phyloP scores from a whole-genome alignment of 116 monocot species.

The Zostera marina region DNA sequence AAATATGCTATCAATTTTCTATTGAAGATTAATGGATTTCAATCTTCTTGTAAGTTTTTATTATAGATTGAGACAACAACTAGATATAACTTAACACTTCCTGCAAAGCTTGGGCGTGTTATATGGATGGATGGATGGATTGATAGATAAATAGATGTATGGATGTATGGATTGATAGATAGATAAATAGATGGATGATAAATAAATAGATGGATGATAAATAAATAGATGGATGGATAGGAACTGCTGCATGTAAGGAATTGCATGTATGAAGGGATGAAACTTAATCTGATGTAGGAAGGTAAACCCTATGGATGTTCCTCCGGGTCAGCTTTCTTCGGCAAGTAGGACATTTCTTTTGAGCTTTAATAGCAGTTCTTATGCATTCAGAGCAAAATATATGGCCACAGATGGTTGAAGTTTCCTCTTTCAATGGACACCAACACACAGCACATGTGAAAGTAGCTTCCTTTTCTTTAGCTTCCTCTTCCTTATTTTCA shows the following conservation, averaged over 20 bases:
- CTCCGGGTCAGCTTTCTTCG: slow-evolving; percentile 26
- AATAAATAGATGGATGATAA: too few species aligned
- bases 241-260: not conserved
- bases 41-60: too few species aligned
- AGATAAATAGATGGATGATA: too few species aligned
- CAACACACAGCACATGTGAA: slow-evolving; percentile 43
- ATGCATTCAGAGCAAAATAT: slow-evolving; percentile 45
- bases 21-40: too few species aligned
- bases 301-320: slow-evolving; percentile 41
- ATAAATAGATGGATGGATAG: too few species aligned
- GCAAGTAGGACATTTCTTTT: slow-evolving; percentile 51
- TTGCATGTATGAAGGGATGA: not conserved
- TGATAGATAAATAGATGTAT: too few species aligned
- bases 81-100: too few species aligned
- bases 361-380: slow-evolving; percentile 25
- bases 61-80: too few species aligned
- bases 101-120: too few species aligned
- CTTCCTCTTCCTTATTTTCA: not conserved
- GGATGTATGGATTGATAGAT: too few species aligned
- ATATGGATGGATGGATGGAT: too few species aligned
- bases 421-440: slow-evolving; percentile 22
- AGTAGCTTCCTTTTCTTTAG: slow-evolving; percentile 16
- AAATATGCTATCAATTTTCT: too few species aligned
- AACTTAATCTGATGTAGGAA: slow-evolving; percentile 12
- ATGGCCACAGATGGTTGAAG: slow-evolving; percentile 53